phyloP scores from a whole-genome alignment of 2,329 filamentous ascomycete species.

The Domatiomyces globalis region DNA sequence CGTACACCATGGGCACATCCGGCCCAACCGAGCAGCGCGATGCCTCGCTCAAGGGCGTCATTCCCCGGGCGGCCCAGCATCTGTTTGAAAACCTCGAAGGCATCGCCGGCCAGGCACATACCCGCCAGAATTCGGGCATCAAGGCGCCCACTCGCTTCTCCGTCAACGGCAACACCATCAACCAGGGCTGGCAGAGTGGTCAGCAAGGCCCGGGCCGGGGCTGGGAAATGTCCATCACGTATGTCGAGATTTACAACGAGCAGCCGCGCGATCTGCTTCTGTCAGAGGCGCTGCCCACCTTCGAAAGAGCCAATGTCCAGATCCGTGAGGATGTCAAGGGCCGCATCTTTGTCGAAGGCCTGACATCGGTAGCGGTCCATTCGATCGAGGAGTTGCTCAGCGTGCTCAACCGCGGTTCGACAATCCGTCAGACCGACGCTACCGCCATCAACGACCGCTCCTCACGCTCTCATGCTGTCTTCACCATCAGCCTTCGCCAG shows the following conservation, averaged over 20 bases:
- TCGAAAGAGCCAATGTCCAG: constrained; percentile 65
- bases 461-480: constrained; percentile 92
- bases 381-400: constrained; percentile 82
- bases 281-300: constrained; percentile 52
- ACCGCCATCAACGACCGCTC: constrained; percentile 97
- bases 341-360: constrained; percentile 81
- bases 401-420: constrained; percentile 81
- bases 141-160: constrained; percentile 70
- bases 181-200: constrained; percentile 23
- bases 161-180: constrained; percentile 39
- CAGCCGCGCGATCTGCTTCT: constrained; percentile 80
- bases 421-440: constrained; percentile 89
- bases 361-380: constrained; percentile 77
- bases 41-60: constrained; percentile 68
- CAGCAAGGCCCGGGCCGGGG: constrained; percentile 48
- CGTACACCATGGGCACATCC: constrained; percentile 96
- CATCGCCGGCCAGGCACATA: constrained; percentile 38
- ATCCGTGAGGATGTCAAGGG: constrained; percentile 92
- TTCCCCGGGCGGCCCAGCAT: constrained; percentile 72
- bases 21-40: constrained; percentile 65
- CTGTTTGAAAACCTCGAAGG: constrained; percentile 66
- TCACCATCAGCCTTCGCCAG: constrained; percentile 77
- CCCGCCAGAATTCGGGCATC: constrained; percentile 53
- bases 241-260: constrained; percentile 97
- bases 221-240: constrained; percentile 88